These are phyloP conservation scores for Hygrophila difformis DNA, from an alignment of 257 asterid genomes.

Conservation along the genomic window DNA sequence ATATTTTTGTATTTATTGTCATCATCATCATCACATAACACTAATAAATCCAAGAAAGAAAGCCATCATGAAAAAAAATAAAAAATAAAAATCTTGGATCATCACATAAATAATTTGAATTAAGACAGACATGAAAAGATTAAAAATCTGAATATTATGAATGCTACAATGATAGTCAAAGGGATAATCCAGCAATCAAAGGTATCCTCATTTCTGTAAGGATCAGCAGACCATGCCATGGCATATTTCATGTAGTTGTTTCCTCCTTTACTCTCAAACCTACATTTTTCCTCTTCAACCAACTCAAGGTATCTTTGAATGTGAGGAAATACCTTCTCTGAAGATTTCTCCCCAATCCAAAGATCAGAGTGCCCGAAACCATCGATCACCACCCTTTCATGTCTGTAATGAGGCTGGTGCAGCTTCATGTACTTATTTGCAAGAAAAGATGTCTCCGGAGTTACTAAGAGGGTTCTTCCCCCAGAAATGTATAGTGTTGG, in stretches of 20 bases:
- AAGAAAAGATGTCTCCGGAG: slow-evolving; percentile 38
- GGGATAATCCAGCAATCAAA: too few species aligned
- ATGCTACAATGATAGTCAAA: too few species aligned
- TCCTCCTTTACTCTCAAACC: neutral
- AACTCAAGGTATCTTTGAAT: slow-evolving; percentile 27
- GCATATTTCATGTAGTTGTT: slow-evolving; percentile 17
- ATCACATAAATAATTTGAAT: too few species aligned
- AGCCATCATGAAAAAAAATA: too few species aligned
- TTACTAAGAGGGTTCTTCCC: slow-evolving; percentile 35
- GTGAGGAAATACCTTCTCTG: slow-evolving; percentile 29
- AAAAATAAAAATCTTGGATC: too few species aligned
- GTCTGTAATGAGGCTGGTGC: slow-evolving; percentile 46
- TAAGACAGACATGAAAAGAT: too few species aligned
- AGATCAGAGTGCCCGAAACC: slow-evolving; percentile 56
- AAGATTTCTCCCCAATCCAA: slow-evolving; percentile 39
- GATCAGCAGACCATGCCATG: slow-evolving; percentile 38
- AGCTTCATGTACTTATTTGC: slow-evolving; percentile 48
- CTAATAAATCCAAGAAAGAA: too few species aligned
- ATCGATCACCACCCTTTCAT: slow-evolving; percentile 38
- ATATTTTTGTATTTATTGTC: too few species aligned
- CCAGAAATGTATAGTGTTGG: slow-evolving; percentile 44
- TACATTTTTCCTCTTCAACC: slow-evolving; percentile 25
- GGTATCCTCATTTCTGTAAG: slow-evolving; percentile 20
- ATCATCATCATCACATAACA: too few species aligned
- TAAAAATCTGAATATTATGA: too few species aligned